Evolutionary conservation across 257 asterid genomes (phyloP), one percentile per base, ranked within the genome.

Genomic region (Ocimum tenuiflorum): DNA sequence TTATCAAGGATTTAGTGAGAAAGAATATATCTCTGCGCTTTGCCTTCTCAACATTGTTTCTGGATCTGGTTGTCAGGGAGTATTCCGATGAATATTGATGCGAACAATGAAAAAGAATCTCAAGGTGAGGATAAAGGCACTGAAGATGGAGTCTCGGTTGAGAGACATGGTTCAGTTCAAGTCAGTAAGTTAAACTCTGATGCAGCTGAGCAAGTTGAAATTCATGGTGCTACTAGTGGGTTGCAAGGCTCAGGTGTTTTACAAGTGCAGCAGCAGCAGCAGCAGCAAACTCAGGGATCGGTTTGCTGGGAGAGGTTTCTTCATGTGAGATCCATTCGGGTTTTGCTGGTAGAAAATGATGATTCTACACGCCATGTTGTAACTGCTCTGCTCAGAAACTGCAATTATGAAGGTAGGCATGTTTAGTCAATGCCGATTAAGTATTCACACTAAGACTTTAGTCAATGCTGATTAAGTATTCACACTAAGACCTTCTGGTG

Each of bases 221-320:
- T 55, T 17, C 58, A 61, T 35, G 81, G 79, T 58, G 75, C 56
- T 0, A 56, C 59, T 55, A 73, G 64, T 60, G 82, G 70, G 27
- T 57, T 72, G 71, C 84, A 65, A 66, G 71, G 41, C 29, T 64
- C 77, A 11, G 66, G 71, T n/a, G 56, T 46, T 73, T 42, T 70
- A 56, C 83, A 75, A 66, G 74, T 83, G 68, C 91, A 77, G 36
- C 79, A 76, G 69, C 88, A 69, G 57, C 88, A 69, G 57, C 67
- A 43, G 43, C 72, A 73, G 66, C 87, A 62, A 63, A 42, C 81
- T 68, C 94, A 66, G 58, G 80, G 86, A 43, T 42, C 82, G 13
- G 81, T 77, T 18, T 72, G 82, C 65, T 89, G 98, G 98, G 95
- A 89, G 71, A 82, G 81, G 61, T 91, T 91, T 83, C 96, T 91